Conservation (phyloP, 352 stramenopile genomes). For the Pythium apleroticum region DNA sequence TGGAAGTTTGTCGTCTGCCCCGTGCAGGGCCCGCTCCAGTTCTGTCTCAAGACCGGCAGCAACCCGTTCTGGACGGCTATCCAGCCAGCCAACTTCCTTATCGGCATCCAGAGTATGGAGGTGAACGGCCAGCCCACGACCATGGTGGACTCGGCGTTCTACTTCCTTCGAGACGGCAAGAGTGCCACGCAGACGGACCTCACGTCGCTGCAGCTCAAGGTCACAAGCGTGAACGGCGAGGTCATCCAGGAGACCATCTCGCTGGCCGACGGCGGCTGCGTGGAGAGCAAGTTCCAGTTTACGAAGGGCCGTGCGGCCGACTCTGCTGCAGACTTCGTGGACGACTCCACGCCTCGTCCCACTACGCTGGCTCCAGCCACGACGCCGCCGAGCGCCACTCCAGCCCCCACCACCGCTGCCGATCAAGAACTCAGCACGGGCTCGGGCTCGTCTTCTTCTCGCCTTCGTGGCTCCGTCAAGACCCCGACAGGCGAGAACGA, state of each 20-base stretch:
- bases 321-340: constrained; percentile 12
- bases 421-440: not conserved
- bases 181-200: constrained; percentile 42
- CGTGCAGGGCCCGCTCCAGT: constrained; percentile 34
- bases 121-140: constrained; percentile 55
- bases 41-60: constrained; percentile 58
- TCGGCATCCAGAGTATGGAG: constrained; percentile 47
- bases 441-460: not conserved
- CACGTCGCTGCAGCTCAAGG: constrained; percentile 38
- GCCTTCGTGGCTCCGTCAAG: constrained; percentile 10
- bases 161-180: constrained; percentile 56
- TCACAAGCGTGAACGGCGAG: constrained; percentile 53
- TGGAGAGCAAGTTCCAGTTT: constrained; percentile 51
- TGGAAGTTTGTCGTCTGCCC: constrained; percentile 53
- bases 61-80: constrained; percentile 63
- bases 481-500: not conserved
- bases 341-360: constrained; percentile 2
- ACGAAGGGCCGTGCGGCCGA: constrained; percentile 11
- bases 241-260: constrained; percentile 58
- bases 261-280: constrained; percentile 43
- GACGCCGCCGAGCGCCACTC: constrained; percentile 7
- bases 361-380: not conserved
- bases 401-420: constrained; percentile 6
- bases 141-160: constrained; percentile 68
- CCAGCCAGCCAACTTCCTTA: constrained; percentile 57